Percentiles rank a stretch among this genome's conserved stretches.
phyloP scores from a whole-genome alignment of 306 rosid species.

The Begonia fuchsioides region DNA sequence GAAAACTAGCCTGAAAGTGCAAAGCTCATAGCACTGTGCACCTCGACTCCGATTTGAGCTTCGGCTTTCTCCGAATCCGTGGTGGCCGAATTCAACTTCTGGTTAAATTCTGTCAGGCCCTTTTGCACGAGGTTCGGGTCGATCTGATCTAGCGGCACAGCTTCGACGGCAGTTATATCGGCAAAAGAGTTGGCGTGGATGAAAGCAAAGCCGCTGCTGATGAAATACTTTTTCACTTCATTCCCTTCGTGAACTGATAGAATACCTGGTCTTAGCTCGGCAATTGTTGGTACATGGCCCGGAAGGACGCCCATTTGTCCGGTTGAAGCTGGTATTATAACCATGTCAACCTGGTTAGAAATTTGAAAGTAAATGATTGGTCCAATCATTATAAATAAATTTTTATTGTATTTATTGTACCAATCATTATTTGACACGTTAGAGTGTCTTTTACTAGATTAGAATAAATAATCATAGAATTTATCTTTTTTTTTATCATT shows the following conservation, averaged over 20 bases:
- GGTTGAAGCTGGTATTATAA: conserved; percentile 86
- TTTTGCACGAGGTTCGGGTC: conserved; percentile 72
- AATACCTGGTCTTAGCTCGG: conserved; percentile 92
- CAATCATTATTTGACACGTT: too few species aligned
- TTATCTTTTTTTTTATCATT: too few species aligned
- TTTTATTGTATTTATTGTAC: too few species aligned
- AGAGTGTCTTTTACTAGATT: too few species aligned
- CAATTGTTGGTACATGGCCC: conserved; percentile 93
- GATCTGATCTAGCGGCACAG: conserved; percentile 65
- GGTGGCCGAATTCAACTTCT: conserved; percentile 79
- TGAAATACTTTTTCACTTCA: conserved; percentile 60
- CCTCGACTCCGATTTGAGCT: conserved; percentile 92
- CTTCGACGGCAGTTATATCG: conserved; percentile 79
- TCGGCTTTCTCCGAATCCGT: conserved; percentile 97
- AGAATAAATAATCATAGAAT: too few species aligned
- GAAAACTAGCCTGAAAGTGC: conserved; percentile 57
- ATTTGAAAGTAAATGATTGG: neutral
- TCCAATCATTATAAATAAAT: too few species aligned
- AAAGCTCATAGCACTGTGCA: conserved; percentile 73
- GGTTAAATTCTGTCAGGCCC: conserved; percentile 89
- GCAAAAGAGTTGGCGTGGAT: conserved; percentile 83
- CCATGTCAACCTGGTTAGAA: conserved; percentile 78
- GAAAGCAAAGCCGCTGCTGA: conserved; percentile 91
- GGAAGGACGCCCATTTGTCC: conserved; percentile 99
- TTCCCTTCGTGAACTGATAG: conserved; percentile 74